A percentile compares a stretch with the other conserved stretches of the same genome.
These are phyloP conservation scores for Podaxis rugospora DNA, from an alignment of 768 basidiomycete species.

Conservation along the genomic window DNA sequence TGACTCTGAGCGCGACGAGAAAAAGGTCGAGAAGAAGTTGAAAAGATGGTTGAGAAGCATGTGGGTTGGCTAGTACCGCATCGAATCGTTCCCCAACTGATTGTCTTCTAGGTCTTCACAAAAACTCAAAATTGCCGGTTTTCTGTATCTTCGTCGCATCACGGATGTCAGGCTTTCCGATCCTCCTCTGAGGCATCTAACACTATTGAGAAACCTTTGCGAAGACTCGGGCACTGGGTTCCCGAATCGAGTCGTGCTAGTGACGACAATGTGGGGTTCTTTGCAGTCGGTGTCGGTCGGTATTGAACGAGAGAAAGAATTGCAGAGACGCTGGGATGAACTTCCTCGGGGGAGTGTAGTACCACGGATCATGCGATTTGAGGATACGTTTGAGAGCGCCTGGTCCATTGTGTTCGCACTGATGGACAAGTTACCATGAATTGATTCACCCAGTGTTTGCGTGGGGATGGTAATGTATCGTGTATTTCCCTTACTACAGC, in stretches of 20 bases:
- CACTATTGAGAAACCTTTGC: constrained; percentile 7
- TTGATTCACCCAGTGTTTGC: not conserved
- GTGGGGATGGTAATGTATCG: not conserved
- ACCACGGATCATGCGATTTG: not conserved
- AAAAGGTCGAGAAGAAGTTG: constrained; percentile 8
- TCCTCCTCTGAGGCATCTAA: constrained; percentile 8
- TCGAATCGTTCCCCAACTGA: not conserved
- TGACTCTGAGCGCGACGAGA: constrained; percentile 12
- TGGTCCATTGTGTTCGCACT: constrained; percentile 8
- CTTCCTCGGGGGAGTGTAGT: not conserved
- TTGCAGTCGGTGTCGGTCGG: constrained; percentile 1
- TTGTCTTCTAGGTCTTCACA: constrained; percentile 6
- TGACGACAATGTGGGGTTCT: constrained; percentile 15
- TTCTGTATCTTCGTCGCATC: constrained; percentile 14
- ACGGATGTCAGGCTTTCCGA: constrained; percentile 14
- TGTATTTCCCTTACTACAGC: too few species aligned
- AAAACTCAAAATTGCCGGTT: constrained; percentile 11
- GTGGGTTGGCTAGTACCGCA: not conserved
- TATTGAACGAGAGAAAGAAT: constrained; percentile 3
- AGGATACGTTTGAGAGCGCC: constrained; percentile 1
- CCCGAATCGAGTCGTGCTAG: constrained; percentile 11
- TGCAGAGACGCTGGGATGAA: constrained; percentile 9
- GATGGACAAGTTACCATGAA: not conserved
- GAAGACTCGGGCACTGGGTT: not conserved
- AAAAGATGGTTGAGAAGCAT: constrained; percentile 12